Base-by-base conservation (phyloP, 2,329 filamentous ascomycete genomes). In the Penicillium sp. region DNA sequence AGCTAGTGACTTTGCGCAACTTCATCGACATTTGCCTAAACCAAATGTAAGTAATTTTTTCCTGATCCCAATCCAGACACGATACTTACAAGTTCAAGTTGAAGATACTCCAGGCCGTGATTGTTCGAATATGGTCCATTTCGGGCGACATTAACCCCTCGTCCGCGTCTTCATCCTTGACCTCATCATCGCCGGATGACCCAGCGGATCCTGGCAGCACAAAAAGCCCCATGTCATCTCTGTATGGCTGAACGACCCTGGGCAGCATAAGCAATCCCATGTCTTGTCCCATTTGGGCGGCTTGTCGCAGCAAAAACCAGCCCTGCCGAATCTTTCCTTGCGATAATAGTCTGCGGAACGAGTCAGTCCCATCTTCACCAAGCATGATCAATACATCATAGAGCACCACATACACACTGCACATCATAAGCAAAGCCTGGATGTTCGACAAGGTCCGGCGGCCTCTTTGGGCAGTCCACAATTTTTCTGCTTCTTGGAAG, bases 381-480 rank as follows among this genome's bases (percentile, higher is more conserved):
- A 13, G 12, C 29, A 40, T n/a, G 44, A n/a, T n/a, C 12, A 38
- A 41, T 12, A 18, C 15, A 27, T 28, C 29, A 38, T 13, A 40
- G n/a, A 13, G 32, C 27, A n/a, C 5, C 13, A 62, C 66, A 53
- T 65, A 67, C 66, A 59, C 53, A 50, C 53, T 55, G 35, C 64
- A 65, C 63, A 71, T 66, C 23, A 69, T 46, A 15, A 64, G 56
- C 42, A 72, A 54, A 13, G 66, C 69, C 40, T 72, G 69, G 10
- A 71, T 62, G 44, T 66, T 72, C 15, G 65, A 48, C 31, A 73
- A 58, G 3, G 64, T 64, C 13, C 57, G 50, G 9, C 42, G 57
- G 12, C 66, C 69, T 20, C 66, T 65, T 50, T 72, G 67, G n/a
- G 61, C 57, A 33, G 59, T 63, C 62, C 68, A 70, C 18, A 71